Evolutionary conservation across 768 basidiomycete species (phyloP).

Genomic region (Tubosaeta brunneosetosa): DNA sequence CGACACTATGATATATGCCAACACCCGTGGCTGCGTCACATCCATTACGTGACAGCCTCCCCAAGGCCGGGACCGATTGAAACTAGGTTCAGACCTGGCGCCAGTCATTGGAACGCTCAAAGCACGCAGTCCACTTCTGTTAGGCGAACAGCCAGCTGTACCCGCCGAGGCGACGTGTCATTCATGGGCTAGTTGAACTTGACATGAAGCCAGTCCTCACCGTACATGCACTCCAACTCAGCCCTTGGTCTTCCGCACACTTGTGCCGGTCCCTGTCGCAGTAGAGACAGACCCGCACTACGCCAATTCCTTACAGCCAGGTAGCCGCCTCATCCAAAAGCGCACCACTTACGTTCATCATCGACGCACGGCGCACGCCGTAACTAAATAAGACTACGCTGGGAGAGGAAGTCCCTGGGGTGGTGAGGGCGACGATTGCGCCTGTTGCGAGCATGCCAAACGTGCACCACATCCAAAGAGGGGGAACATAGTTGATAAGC

Average conservation of each 20-base stretch:
- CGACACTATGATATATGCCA: slow-evolving; percentile 1
- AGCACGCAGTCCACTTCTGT: slow-evolving; percentile 36
- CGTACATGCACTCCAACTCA: slow-evolving; percentile 21
- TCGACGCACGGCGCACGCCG: slow-evolving; percentile 38
- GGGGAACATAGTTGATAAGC: too few species aligned
- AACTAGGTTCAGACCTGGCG: neutral
- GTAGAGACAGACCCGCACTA: slow-evolving; percentile 43
- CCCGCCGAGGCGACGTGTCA: slow-evolving; percentile 26
- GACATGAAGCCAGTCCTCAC: neutral
- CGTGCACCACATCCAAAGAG: too few species aligned
- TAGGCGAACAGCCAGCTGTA: slow-evolving; percentile 34
- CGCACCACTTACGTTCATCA: slow-evolving; percentile 31
- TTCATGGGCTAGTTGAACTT: slow-evolving; percentile 20
- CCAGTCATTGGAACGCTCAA: slow-evolving; percentile 11
- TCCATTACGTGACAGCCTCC: slow-evolving; percentile 18
- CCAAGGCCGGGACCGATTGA: neutral
- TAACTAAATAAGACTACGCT: slow-evolving; percentile 42
- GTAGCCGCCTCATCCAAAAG: too few species aligned
- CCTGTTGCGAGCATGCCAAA: slow-evolving; percentile 8
- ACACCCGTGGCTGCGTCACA: slow-evolving; percentile 6
- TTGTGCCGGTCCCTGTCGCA: slow-evolving; percentile 43
- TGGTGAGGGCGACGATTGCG: slow-evolving; percentile 21
- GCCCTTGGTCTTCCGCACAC: slow-evolving; percentile 21
- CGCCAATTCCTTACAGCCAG: slow-evolving; percentile 38
- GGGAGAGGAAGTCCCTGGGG: slow-evolving; percentile 32